These are phyloP conservation scores for Thermomucor indicae-seudaticae DNA, from an alignment of 371 early-diverging fungal species.

Conservation along the genomic window DNA sequence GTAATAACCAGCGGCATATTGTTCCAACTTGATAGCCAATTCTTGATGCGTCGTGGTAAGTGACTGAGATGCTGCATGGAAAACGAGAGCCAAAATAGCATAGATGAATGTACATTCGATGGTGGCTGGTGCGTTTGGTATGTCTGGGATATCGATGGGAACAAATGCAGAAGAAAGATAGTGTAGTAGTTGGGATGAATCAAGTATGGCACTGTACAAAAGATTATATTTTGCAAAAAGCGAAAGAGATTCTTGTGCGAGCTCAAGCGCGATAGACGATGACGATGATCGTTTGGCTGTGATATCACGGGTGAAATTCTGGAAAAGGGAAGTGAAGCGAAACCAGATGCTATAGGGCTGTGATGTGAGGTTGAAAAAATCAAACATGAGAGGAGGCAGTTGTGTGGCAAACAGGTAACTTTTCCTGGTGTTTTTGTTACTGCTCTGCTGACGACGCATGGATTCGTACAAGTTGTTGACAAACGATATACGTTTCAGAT, in stretches of 20 bases:
- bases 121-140: constrained; percentile 1
- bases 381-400: constrained; percentile 28
- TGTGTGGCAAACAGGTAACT: constrained; percentile 11
- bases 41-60: constrained; percentile 9
- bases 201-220: constrained; percentile 30
- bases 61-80: constrained; percentile 27
- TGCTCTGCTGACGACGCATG: constrained; percentile 6
- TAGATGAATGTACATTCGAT: constrained; percentile 10
- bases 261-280: no score
- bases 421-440: no score
- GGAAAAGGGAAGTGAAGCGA: constrained; percentile 9
- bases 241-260: constrained; percentile 11
- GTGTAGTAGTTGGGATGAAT: constrained; percentile 6
- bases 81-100: constrained; percentile 26
- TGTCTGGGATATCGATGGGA: background rate
- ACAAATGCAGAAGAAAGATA: no score
- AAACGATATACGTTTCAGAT: constrained; percentile 15
- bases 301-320: background rate
- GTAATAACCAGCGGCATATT: constrained; percentile 19
- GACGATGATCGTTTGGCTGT: background rate
- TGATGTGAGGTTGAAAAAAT: constrained; percentile 25
- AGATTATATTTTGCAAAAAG: constrained; percentile 20
- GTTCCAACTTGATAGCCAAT: constrained; percentile 4
- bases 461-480: constrained; percentile 17
- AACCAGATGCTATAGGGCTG: constrained; percentile 25